phyloP scores from a whole-genome alignment of 2,329 filamentous ascomycete species.

The Pseudonectria foliicola region DNA sequence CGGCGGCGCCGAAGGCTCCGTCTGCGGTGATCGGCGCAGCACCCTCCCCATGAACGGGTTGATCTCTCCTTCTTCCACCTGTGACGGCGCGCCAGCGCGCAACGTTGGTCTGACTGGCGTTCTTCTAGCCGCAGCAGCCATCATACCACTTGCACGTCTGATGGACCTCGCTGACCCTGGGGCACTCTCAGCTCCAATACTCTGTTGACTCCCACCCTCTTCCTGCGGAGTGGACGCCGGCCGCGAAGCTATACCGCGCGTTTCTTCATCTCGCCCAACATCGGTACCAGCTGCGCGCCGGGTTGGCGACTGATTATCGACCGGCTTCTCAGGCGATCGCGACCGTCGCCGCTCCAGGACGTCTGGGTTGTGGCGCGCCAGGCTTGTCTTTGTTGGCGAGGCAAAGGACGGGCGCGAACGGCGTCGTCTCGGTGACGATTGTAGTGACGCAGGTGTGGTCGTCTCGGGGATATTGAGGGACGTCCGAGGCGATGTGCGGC shows the following conservation, averaged over 20 bases:
- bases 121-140: constrained; percentile 31
- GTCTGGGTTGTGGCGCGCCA: constrained; percentile 54
- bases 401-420: constrained; percentile 50
- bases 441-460: constrained; percentile 21
- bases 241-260: constrained; percentile 25
- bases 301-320: constrained; percentile 2
- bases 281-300: constrained; percentile 12
- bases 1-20: constrained; percentile 18
- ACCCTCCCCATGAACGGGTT: constrained; percentile 25
- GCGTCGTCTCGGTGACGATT: constrained; percentile 26
- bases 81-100: constrained; percentile 36
- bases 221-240: constrained; percentile 16
- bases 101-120: constrained; percentile 37
- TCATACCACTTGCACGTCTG: constrained; percentile 20
- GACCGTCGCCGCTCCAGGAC: constrained; percentile 41
- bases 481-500: constrained; percentile 51
- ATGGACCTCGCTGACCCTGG: constrained; percentile 11
- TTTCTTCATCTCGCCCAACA: constrained; percentile 19
- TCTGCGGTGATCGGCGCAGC: constrained; percentile 22
- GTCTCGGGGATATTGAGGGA: constrained; percentile 16
- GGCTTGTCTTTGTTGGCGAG: constrained; percentile 59
- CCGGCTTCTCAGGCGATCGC: constrained; percentile 28
- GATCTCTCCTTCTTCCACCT: constrained; percentile 21
- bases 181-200: constrained; percentile 3
- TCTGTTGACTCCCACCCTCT: no score